Base-by-base conservation (phyloP, 1,139 yeast genomes). In the Diutina ranongensis region DNA sequence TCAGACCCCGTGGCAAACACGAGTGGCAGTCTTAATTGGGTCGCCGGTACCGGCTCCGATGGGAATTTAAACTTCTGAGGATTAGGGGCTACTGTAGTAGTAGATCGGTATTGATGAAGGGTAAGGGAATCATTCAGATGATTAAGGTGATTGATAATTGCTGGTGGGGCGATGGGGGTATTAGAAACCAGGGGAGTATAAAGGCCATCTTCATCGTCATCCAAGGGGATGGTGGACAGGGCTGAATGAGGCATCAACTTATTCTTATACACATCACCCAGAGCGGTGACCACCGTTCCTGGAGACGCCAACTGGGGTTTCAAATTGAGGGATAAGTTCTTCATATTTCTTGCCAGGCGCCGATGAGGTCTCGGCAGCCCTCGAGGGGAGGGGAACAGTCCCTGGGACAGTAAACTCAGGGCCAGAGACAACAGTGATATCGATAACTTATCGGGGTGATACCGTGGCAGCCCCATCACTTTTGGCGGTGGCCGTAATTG, bases 381-480 rank as follows among this genome's bases (percentile, higher is more conserved):
- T n/a, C 20, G 9, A 7, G 38, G 38, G 22, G 38, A 19, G 28
- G 12, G 40, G 18, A n/a, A 7, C 40, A 21, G 40, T 10, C 40
- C 28, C 16, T 5, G 40, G 16, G 40, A 35, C 16, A 20, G 9
- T 9, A 35, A n/a, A 10, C n/a, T n/a, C 27, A 13, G 27, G 12
- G 40, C 18, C 40, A n/a, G 28, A 9, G 28, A 21, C 40, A 21
- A 8, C 40, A 35, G 40, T 22, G 22, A 22, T 8, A 35, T 18
- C 22, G 21, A 19, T 4, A 35, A 19, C 22, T 35, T 35, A n/a
- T 35, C 38, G 22, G 38, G 20, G 22, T 18, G 22, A 13, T 35
- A 35, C 10, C 38, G 38, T 10, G 40, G 40, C 40, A 35, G 40
- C 38, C 22, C 38, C 38, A 35, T 16, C 22, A 35, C 38, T 19